Conservation (phyloP, 352 stramenopile genomes). For the Globisporangium echinulatum region DNA sequence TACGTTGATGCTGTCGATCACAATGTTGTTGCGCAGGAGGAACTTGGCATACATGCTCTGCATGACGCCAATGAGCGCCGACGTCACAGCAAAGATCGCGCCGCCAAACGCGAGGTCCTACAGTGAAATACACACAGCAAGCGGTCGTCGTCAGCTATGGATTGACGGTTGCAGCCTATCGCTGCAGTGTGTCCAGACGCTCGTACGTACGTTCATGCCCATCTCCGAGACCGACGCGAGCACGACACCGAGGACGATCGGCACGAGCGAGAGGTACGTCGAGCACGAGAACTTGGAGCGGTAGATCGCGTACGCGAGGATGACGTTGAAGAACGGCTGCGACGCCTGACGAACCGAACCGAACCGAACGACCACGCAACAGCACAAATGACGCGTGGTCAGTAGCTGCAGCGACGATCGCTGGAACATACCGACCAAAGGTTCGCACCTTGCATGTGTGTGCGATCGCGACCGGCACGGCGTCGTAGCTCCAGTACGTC, state of each 20-base stretch:
- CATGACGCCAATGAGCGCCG: slow-evolving; percentile 74
- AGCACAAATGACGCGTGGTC: no score
- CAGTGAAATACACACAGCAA: no score
- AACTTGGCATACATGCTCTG: slow-evolving; percentile 89
- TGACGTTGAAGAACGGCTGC: slow-evolving; percentile 84
- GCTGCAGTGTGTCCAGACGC: slow-evolving; percentile 16
- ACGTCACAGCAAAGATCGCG: slow-evolving; percentile 63
- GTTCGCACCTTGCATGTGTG: slow-evolving; percentile 64
- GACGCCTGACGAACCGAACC: slow-evolving; percentile 28
- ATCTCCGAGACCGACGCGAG: slow-evolving; percentile 84
- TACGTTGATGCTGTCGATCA: slow-evolving; percentile 82
- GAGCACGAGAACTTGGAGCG: slow-evolving; percentile 60
- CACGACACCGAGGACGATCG: slow-evolving; percentile 78
- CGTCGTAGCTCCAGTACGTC: slow-evolving; percentile 87
- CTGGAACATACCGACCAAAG: slow-evolving; percentile 1
- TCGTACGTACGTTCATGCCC: slow-evolving; percentile 53
- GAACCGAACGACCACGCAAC: no score
- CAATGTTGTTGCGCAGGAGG: slow-evolving; percentile 63
- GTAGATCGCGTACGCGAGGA: slow-evolving; percentile 71
- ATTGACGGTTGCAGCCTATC: background rate
- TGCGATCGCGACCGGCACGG: slow-evolving; percentile 74
- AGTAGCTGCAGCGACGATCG: no score
- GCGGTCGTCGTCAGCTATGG: no score
- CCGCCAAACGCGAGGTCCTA: slow-evolving; percentile 60
- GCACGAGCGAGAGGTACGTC: slow-evolving; percentile 75